phyloP scores from a whole-genome alignment of 306 rosid genomes.

The Trifolium dubium region DNA sequence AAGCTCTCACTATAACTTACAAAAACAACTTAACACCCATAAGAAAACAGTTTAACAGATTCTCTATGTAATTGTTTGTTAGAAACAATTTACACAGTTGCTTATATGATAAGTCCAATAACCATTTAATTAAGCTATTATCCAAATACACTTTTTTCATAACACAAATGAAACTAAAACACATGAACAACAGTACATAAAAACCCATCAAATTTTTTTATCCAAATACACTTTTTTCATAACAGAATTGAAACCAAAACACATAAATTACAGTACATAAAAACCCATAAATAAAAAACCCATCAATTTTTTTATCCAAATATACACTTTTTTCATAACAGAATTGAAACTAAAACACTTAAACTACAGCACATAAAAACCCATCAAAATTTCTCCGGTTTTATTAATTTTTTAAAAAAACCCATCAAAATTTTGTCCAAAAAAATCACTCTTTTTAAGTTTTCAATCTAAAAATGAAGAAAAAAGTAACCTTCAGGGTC shows the following conservation, averaged over 20 bases:
- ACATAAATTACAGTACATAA: too few species aligned
- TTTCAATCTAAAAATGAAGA: background rate
- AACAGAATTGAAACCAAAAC: too few species aligned
- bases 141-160: background rate
- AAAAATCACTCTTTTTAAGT: background rate
- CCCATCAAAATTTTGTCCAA: background rate
- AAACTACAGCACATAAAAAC: background rate
- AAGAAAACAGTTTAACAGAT: background rate
- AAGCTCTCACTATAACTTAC: background rate
- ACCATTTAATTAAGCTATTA: background rate
- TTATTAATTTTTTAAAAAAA: too few species aligned
- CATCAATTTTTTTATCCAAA: too few species aligned
- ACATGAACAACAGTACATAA: background rate
- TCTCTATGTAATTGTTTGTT: background rate
- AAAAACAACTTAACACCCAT: background rate
- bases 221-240: too few species aligned
- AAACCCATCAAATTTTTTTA: background rate
- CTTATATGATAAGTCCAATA: background rate
- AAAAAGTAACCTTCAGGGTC: slow-evolving; percentile 65
- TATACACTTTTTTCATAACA: background rate
- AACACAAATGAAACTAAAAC: slow-evolving; percentile 13
- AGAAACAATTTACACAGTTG: background rate
- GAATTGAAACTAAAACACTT: slow-evolving; percentile 6
- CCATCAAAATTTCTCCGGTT: background rate
- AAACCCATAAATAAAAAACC: too few species aligned